Percentiles rank a stretch among this genome's conserved stretches.
Evolutionary conservation across 306 rosid genomes (phyloP).

Genomic region (Cucurbita ficifolia): DNA sequence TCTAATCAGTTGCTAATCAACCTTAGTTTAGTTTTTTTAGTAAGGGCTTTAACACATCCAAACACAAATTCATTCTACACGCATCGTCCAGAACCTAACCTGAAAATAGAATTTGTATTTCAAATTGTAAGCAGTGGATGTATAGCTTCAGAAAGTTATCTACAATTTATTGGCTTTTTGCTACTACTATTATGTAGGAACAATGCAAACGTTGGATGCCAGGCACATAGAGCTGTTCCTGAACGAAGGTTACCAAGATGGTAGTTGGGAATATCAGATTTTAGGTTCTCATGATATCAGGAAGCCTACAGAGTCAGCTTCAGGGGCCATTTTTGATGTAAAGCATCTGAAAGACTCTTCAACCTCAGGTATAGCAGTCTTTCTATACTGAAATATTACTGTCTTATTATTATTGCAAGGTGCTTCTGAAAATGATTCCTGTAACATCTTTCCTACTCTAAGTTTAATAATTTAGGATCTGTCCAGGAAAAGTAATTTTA

Average conservation of each 20-base stretch:
- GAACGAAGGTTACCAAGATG: conserved; percentile 48
- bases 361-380: conserved; percentile 34
- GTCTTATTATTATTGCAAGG: neutral
- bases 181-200: conserved; percentile 34
- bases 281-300: conserved; percentile 76
- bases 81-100: neutral
- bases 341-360: conserved; percentile 50
- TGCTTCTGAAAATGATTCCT: neutral
- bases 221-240: conserved; percentile 84
- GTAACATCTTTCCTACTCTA: neutral
- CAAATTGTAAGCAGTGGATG: neutral
- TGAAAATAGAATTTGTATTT: neutral
- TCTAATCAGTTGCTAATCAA: neutral
- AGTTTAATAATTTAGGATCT: neutral
- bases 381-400: neutral
- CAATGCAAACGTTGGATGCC: conserved; percentile 93
- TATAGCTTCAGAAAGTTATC: neutral
- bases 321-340: conserved; percentile 73
- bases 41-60: neutral
- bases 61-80: neutral
- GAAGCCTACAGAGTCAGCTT: conserved; percentile 62
- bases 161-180: neutral
- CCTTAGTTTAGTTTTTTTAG: neutral
- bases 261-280: conserved; percentile 78
- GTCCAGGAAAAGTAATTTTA: neutral